Percentiles rank a stretch among this genome's conserved stretches.
phyloP scores from a whole-genome alignment of 129 eudicot species.

The Pseudognaphalium luteoalbum region DNA sequence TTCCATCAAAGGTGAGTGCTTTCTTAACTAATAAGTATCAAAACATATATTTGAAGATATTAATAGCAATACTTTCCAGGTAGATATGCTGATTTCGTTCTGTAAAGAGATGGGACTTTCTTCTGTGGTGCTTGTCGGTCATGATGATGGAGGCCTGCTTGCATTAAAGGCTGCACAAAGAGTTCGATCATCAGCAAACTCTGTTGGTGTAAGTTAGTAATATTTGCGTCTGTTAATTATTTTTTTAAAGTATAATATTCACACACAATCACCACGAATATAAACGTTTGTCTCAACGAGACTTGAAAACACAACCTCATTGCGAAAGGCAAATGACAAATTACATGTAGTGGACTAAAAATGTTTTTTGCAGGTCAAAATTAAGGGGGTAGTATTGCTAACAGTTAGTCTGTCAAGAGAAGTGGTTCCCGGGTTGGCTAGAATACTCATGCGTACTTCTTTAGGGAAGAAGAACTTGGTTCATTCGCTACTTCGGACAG shows the following conservation, averaged over 20 bases:
- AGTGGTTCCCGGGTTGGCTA: constrained; percentile 90
- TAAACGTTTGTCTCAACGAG: not conserved
- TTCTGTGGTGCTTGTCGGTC: constrained; percentile 92
- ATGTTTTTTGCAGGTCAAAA: constrained; percentile 54
- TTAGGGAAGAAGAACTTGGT: constrained; percentile 86
- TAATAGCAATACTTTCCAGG: constrained; percentile 46
- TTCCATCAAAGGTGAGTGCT: not conserved
- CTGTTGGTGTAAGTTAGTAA: constrained; percentile 56
- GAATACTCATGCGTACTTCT: constrained; percentile 81
- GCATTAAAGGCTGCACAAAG: constrained; percentile 88
- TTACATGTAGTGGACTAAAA: not conserved
- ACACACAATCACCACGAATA: not conserved
- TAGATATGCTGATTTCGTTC: constrained; percentile 87
- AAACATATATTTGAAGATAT: not conserved
- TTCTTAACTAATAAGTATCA: not conserved
- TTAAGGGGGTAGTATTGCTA: constrained; percentile 78
- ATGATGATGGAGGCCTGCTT: constrained; percentile 98
- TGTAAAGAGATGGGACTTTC: constrained; percentile 85
- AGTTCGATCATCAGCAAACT: constrained; percentile 54
- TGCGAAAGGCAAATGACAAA: not conserved
- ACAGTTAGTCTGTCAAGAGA: constrained; percentile 87
- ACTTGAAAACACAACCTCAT: not conserved
- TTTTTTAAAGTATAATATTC: not conserved
- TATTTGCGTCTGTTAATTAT: not conserved
- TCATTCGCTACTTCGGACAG: constrained; percentile 80